Base-by-base conservation (phyloP, 1,139 yeast genomes). In the Pichia cactophila region DNA sequence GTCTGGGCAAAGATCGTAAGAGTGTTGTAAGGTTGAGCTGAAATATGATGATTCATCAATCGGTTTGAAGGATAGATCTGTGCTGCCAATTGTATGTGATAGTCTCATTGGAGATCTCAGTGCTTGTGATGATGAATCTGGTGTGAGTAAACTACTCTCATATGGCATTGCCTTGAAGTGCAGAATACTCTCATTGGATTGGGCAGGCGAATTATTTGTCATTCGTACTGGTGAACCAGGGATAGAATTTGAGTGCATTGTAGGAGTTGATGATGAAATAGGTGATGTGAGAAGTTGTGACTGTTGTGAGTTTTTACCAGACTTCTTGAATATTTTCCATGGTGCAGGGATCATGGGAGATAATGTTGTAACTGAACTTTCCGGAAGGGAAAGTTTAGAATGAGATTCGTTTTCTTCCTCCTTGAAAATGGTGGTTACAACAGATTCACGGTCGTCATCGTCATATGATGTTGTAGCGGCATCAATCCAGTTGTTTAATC, bases 21-120 rank as follows among this genome's bases (percentile, higher is more conserved):
- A 83, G 28, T 72, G 75, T 4, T 68, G 69, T 26, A 90, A 60
- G 1, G 84, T 78, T 20, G 81, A 71, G 0, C 95, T 95, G 68
- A 89, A 89, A 2, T 62, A 62, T 42, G 54, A 58, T 5, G 47
- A 35, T 20, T 45, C 50, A n/a, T 60, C 64, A 33, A 61, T 33
- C 46, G 57, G 61, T 46, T 61, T 60, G 52, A 61, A 62, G 5
- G 52, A 45, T 12, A 50, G 55, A 20, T 16, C 33, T 8, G 45
- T 40, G 9, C 36, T 42, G 17, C 46, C 43, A 33, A 37, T 35
- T n/a, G 31, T 14, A 10, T 39, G 40, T 38, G 41, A 38, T 10
- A 23, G 12, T 40, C 44, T 51, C 33, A 45, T 38, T 10, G 56
- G 54, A 4, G 56, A 52, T 33, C 28, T 37, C 5, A 45, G 33